A percentile compares a stretch with the other conserved stretches of the same genome.
Evolutionary conservation across 2,329 filamentous ascomycete species (phyloP).

Genomic region (Nemania sp.): DNA sequence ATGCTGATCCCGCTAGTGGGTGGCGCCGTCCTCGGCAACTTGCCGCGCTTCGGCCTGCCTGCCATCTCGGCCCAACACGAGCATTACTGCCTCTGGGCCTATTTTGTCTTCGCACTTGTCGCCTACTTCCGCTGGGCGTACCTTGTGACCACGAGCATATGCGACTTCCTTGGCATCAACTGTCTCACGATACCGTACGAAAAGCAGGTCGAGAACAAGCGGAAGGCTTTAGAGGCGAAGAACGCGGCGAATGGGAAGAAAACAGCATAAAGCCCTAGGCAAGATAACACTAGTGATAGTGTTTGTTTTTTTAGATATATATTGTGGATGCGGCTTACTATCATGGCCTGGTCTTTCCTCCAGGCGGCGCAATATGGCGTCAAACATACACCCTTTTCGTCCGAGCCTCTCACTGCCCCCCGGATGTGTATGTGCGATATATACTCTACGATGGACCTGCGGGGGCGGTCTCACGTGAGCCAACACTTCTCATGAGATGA

Average conservation of each 20-base stretch:
- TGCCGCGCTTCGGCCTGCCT: constrained; percentile 74
- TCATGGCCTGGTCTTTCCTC: too few species aligned
- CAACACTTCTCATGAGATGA: too few species aligned
- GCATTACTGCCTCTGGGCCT: constrained; percentile 78
- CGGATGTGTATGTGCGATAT: too few species aligned
- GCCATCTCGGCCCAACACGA: constrained; percentile 68
- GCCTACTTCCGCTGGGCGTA: constrained; percentile 94
- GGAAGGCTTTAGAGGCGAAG: constrained; percentile 39
- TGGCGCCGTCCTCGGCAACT: constrained; percentile 80
- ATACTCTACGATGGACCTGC: too few species aligned
- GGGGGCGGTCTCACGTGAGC: too few species aligned
- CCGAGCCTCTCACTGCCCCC: too few species aligned
- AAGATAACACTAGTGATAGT: too few species aligned
- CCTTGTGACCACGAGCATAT: constrained; percentile 88
- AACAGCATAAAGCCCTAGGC: constrained; percentile 25
- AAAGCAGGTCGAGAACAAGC: constrained; percentile 60
- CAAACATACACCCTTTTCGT: too few species aligned
- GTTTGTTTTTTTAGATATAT: too few species aligned
- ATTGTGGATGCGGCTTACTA: too few species aligned
- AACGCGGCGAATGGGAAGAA: constrained; percentile 38
- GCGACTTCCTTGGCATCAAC: constrained; percentile 88
- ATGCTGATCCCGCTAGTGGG: constrained; percentile 86
- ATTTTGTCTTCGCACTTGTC: constrained; percentile 80
- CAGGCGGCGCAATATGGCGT: too few species aligned
- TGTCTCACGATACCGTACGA: constrained; percentile 80